Percentiles rank a stretch among this genome's conserved stretches.
phyloP scores from a whole-genome alignment of 129 eudicot genomes.

The Flaveria sonorensis region DNA sequence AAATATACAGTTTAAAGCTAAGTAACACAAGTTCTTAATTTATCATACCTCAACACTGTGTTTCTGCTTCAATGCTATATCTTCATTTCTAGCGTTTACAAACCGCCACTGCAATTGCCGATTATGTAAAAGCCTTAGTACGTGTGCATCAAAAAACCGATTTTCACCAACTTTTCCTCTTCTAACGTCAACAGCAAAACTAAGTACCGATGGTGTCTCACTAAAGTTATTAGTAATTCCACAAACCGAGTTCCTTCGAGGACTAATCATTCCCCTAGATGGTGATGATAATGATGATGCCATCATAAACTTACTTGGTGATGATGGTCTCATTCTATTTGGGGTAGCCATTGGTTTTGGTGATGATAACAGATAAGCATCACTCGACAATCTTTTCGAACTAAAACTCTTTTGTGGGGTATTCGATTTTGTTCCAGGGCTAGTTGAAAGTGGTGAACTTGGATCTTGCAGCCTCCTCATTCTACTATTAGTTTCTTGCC shows the following conservation, averaged over 20 bases:
- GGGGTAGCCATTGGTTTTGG: conserved; percentile 73
- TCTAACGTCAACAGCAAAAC: conserved; percentile 83
- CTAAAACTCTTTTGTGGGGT: conserved; percentile 51
- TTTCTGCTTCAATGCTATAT: conserved; percentile 63
- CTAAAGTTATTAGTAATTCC: conserved; percentile 47
- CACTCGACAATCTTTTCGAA: conserved; percentile 45
- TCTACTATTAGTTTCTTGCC: conserved; percentile 89
- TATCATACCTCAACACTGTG: conserved; percentile 65
- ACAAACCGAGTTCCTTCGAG: conserved; percentile 59
- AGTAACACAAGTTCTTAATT: conserved; percentile 4
- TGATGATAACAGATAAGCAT: conserved; percentile 47
- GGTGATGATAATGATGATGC: conserved; percentile 52
- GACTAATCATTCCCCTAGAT: conserved; percentile 60
- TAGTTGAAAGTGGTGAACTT: conserved; percentile 56
- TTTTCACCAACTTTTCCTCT: conserved; percentile 94
- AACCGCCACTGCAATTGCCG: conserved; percentile 87
- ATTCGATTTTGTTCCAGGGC: conserved; percentile 58
- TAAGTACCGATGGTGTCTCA: conserved; percentile 88
- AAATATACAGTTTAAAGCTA: conserved; percentile 9
- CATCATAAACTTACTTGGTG: conserved; percentile 66
- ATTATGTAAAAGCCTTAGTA: conserved; percentile 76
- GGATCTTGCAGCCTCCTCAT: conserved; percentile 83
- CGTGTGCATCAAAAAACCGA: conserved; percentile 78
- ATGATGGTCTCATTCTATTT: conserved; percentile 63
- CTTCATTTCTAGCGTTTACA: conserved; percentile 85